A percentile compares a stretch with the other conserved stretches of the same genome.
Evolutionary conservation across 2,329 filamentous ascomycete species (phyloP).

Genomic region (Rhinocladiella similis): DNA sequence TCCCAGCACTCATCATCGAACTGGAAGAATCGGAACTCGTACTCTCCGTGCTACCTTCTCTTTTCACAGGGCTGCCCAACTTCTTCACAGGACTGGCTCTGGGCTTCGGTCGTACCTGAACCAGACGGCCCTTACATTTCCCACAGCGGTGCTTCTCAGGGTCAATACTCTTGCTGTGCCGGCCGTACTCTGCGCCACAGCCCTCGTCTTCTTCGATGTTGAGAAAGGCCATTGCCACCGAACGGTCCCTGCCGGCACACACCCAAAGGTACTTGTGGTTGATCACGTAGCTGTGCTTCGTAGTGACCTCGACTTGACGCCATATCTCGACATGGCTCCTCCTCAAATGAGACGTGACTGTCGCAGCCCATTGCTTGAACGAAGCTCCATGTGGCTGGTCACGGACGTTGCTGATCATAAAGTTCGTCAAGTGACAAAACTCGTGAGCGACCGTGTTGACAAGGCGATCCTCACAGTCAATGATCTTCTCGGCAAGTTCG

Average conservation of each 20-base stretch:
- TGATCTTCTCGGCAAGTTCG: conserved; percentile 85
- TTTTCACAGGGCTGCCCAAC: background rate
- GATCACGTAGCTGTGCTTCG: conserved; percentile 86
- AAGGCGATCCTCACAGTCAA: conserved; percentile 73
- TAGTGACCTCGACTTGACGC: conserved; percentile 73
- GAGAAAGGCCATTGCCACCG: conserved; percentile 18
- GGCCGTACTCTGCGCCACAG: conserved; percentile 73
- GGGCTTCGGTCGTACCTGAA: conserved; percentile 79
- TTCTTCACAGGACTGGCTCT: conserved; percentile 38
- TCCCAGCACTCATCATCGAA: conserved; percentile 37
- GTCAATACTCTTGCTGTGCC: conserved; percentile 86
- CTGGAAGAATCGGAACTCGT: conserved; percentile 41
- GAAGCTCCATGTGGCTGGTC: conserved; percentile 78
- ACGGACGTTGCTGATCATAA: conserved; percentile 76
- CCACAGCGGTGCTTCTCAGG: conserved; percentile 71
- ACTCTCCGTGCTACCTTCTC: conserved; percentile 28
- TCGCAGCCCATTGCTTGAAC: conserved; percentile 70
- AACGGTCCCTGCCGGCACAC: conserved; percentile 50
- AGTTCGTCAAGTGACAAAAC: conserved; percentile 91
- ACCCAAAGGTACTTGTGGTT: conserved; percentile 90
- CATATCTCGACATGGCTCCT: conserved; percentile 48
- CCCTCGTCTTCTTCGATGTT: conserved; percentile 29
- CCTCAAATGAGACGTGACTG: conserved; percentile 39
- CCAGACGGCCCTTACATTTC: conserved; percentile 66
- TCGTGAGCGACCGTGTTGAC: conserved; percentile 94